Percentiles rank a stretch among this genome's conserved stretches.
These are phyloP conservation scores for Cornus suecica DNA, from an alignment of 148 eudicot species.

Conservation along the genomic window DNA sequence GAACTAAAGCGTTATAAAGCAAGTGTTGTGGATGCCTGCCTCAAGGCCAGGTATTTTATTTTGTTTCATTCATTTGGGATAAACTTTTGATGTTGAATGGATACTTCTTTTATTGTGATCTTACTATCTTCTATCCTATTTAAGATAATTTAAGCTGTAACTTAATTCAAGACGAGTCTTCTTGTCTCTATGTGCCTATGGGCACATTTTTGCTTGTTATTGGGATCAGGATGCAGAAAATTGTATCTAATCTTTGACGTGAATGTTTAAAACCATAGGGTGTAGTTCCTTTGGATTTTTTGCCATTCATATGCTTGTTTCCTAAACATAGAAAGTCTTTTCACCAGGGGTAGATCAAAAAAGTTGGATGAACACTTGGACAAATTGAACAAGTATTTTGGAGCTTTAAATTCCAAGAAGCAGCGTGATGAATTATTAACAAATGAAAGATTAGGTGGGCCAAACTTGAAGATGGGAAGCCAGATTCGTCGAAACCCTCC, in stretches of 20 bases:
- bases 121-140: neutral
- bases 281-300: neutral
- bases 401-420: slow-evolving; percentile 43
- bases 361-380: slow-evolving; percentile 44
- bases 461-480: slow-evolving; percentile 52
- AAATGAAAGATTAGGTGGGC: slow-evolving; percentile 56
- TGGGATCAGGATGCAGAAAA: neutral
- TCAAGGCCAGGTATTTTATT: slow-evolving; percentile 64
- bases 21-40: slow-evolving; percentile 47
- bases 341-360: slow-evolving; percentile 51
- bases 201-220: neutral
- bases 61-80: neutral
- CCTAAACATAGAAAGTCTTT: neutral
- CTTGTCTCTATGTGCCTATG: neutral
- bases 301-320: neutral
- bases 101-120: slow-evolving; percentile 1
- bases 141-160: slow-evolving; percentile 1
- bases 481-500: slow-evolving; percentile 54
- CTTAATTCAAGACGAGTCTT: neutral
- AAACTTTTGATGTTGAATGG: neutral
- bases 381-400: slow-evolving; percentile 48
- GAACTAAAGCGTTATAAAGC: slow-evolving; percentile 68
- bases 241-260: neutral
- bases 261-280: neutral
- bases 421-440: slow-evolving; percentile 34